Conservation (phyloP, 1,139 yeast species). For the Blastobotrys elegans region DNA sequence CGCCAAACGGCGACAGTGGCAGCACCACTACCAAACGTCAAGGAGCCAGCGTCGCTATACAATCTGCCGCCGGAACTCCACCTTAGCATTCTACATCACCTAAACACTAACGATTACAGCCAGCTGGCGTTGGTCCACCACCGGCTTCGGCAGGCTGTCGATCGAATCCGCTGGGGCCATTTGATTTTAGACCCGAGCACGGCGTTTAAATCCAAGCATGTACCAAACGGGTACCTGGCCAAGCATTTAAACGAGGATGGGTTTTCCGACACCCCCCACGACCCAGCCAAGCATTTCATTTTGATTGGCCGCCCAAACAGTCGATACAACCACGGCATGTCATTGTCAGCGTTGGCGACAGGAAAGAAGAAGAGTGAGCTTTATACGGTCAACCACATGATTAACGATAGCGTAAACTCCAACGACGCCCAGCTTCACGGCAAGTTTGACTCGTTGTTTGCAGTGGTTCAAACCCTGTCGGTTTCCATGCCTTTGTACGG, state of each 20-base stretch:
- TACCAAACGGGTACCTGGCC: not conserved
- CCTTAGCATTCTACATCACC: not conserved
- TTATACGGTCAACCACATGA: conserved; percentile 1
- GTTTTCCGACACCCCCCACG: not conserved
- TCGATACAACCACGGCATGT: not conserved
- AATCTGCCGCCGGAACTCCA: conserved; percentile 6
- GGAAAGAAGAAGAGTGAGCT: not conserved
- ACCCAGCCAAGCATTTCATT: not conserved
- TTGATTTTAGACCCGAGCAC: conserved; percentile 5
- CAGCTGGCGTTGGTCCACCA: not conserved
- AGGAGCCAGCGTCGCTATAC: too few relatives aligned
- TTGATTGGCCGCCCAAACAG: not conserved
- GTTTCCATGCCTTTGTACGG: conserved; percentile 3
- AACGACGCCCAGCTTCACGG: not conserved
- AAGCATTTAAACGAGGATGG: conserved; percentile 5
- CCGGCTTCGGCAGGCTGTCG: not conserved
- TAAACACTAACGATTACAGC: not conserved
- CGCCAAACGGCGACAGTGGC: too few relatives aligned
- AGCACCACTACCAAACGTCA: too few relatives aligned
- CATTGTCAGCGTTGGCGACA: not conserved
- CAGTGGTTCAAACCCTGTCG: not conserved
- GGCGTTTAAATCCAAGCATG: not conserved
- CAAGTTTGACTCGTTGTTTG: conserved; percentile 4
- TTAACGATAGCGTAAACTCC: not conserved
- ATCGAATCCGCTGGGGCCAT: conserved; percentile 6